Conservation (phyloP, 352 stramenopile genomes). For the Globisporangium acanthophoron region DNA sequence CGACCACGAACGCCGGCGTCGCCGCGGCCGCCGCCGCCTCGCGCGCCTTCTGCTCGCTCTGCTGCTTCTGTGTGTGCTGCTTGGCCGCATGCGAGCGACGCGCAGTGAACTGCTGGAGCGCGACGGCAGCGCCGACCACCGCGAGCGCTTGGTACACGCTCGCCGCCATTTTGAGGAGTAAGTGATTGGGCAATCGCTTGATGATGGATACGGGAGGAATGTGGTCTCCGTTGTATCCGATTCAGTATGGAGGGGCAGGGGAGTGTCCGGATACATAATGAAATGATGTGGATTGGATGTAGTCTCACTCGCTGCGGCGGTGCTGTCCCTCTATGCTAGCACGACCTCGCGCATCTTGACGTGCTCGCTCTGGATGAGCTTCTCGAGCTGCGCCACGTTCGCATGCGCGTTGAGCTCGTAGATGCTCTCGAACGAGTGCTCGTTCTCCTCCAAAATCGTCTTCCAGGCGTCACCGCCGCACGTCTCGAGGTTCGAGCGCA, state of each 20-base stretch:
- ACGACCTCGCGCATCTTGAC: conserved; percentile 70
- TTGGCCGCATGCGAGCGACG: conserved; percentile 10
- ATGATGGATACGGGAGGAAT: not conserved
- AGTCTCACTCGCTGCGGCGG: not conserved
- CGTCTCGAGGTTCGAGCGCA: conserved; percentile 90
- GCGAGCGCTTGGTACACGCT: conserved; percentile 18
- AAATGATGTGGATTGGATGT: conserved; percentile 1
- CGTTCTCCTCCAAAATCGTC: conserved; percentile 88
- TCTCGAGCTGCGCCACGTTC: conserved; percentile 82
- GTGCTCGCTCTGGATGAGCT: conserved; percentile 82
- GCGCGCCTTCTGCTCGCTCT: not conserved
- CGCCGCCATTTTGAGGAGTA: not conserved
- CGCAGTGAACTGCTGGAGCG: conserved; percentile 39
- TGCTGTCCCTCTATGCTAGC: conserved; percentile 28
- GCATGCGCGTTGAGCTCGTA: conserved; percentile 91
- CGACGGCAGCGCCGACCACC: conserved; percentile 21
- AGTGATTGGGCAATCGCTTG: not conserved
- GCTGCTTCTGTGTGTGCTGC: conserved; percentile 6
- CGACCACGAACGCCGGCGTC: conserved; percentile 44
- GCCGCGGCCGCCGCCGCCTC: not conserved
- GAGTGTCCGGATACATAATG: not conserved
- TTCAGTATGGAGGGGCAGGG: not conserved
- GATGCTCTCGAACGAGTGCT: conserved; percentile 94
- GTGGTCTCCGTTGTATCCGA: not conserved
- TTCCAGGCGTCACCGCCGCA: conserved; percentile 95